Evolutionary conservation across 2,329 filamentous ascomycete genomes (phyloP), one percentile per base, ranked within the genome.

Genomic region (Penicillium nordicum): DNA sequence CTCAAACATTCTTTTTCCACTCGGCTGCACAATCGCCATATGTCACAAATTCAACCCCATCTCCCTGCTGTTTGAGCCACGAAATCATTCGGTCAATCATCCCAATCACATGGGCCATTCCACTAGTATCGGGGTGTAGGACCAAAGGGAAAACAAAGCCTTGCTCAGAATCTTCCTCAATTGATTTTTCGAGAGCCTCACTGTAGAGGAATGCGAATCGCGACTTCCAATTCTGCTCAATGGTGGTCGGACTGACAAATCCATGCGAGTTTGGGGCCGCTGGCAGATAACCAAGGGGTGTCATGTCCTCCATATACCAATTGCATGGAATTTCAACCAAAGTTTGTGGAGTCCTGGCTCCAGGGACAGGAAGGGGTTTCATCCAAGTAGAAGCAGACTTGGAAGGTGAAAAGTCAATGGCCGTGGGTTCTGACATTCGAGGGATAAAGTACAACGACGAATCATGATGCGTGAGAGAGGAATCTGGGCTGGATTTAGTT

Each of bases 141-240:
- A 84, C 70, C 18, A 84, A 65, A 18, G 79, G 78, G 50, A 84
- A 84, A 0, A 84, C 69, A 30, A 57, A 57, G 5, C 55, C 55
- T 25, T 54, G 50, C 9, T 46, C 36, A 30, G 69, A 65, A 16
- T 71, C 67, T n/a, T 64, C 64, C 34, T 73, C 72, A 32, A 78
- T 74, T 48, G 78, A 73, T 55, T 75, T 76, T 34, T 56, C 53
- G 5, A 56, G 34, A 14, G 53, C 53, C 10, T 56, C 53, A 5
- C 42, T 37, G 29, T 52, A 56, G n/a, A 85, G 72, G 76, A 79
- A 87, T 58, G 80, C 74, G 62, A 86, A 84, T 12, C 81, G 77
- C 62, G 85, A 83, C 62, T 76, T 80, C 84, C 84, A 86, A 74
- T 86, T 81, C 57, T 80, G 76, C 73, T 86, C 83, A 29, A 86